Base-by-base conservation (phyloP, 352 stramenopile species). In the Phytophthora litchii region DNA sequence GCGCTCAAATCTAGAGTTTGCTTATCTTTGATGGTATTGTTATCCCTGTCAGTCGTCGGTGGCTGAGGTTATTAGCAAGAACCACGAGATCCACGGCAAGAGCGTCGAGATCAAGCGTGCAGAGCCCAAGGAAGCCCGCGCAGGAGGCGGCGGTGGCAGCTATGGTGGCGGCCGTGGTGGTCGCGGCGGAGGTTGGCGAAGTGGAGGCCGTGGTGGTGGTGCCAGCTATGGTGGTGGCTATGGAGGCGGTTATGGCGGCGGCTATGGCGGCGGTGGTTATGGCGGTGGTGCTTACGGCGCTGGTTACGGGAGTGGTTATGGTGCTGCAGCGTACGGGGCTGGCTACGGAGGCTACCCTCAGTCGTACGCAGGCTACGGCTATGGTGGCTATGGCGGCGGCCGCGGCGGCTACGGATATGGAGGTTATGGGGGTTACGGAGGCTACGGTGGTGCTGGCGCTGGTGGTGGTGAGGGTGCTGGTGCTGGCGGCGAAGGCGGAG, bases 41-140 rank as follows among this genome's bases (percentile, higher is more conserved):
- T 46, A 6, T 52, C 25, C 13, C 58, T 52, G 11, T 54, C 19
- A 89, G 74, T 77, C 86, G 12, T 88, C 86, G 5, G 87, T 97
- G 20, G 86, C 91, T 1, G 88, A 95, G 56, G 89, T 97, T 45
- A 84, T 96, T 38, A 94, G 82, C 61, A 89, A 91, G 66, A 83
- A 58, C 42, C 91, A 98, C 67, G 87, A 96, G 68, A 83, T 98
- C 41, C 89, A 96, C 47, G 91, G 89, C 64, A 98, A 97, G 76
- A 60, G 70, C 9, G 83, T 98, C 6, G 89, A 96, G 54, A 92
- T 96, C 66, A 97, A 97, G 72, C 81, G 86, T 38, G 85, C 85
- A 6, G 85, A 94, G 54, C 85, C 85, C 19, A 94, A 94, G 68
- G 85, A 91, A 58, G 70, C 71, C 19, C 80, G 83, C 23, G 60